Evolutionary conservation across 345 rosid genomes (phyloP), one percentile per base, ranked within the genome.

Genomic region (Bruguiera parviflora): DNA sequence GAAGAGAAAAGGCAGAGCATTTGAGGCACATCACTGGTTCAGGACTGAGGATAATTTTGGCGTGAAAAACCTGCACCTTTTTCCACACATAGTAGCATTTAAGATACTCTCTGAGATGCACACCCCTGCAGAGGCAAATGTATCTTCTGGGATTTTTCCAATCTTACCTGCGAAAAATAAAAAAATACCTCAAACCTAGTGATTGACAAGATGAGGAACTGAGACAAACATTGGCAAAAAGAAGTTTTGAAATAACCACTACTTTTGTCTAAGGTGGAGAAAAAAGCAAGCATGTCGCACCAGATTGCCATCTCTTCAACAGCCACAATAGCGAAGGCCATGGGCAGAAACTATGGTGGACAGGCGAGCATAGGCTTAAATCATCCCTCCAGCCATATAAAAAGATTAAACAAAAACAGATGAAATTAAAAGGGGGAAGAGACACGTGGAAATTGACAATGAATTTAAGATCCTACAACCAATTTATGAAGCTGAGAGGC

Each of bases 321-420:
- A 72, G 68, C 79, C 75, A 53, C 64, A 43, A 55, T 74, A 74
- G 73, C 78, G 51, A 73, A 70, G 80, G 78, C 61, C 22, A 71
- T 71, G 64, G 75, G 79, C 79, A 71, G 69, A 77, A 69, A 33
- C 9, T 33, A 33, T 33, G 37, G 37, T 33, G 10, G 37, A 33
- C 37, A 7, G 10, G 37, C 9, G 37, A 33, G 37, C 37, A 33
- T 33, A 7, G 37, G 37, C 37, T 33, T 33, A 33, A 33, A 65
- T 22, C 82, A 72, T 74, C 77, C 77, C 84, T 81, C 77, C 66
- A 63, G 62, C 76, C 73, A 58, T 53, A 58, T 71, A 63, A 37
- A 51, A 69, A 70, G 62, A 63, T 55, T 57, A 64, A 63, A 75
- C 69, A 71, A 46, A 49, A 70, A 29, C 59, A 58, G 59, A 65